Evolutionary conservation across 176 grass and related monocot genomes (phyloP), one percentile per base, ranked within the genome.

Genomic region (Calamus simplicifolius): DNA sequence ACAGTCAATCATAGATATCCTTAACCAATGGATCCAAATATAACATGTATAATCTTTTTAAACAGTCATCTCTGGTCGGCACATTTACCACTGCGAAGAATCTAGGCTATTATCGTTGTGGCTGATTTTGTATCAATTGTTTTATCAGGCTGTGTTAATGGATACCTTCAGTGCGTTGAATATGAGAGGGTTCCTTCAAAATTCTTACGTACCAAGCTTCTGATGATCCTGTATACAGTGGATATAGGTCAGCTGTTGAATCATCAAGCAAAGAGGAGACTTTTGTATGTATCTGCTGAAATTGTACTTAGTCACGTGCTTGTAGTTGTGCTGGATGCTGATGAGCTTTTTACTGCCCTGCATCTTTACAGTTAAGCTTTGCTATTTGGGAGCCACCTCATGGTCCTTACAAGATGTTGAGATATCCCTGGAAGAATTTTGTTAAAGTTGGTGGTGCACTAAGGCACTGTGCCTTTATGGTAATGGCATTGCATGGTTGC

Each of bases 401-500:
- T 83, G 88, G 94, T 18, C 76, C 68, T 55, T 98, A 85, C 71
- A 98, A 83, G 67, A 89, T 61, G 61, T 59, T 64, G 79, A 83
- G 73, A 18, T 98, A 98, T 86, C 94, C 88, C 48, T 93, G 94
- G 85, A 93, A 75, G 73, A 78, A 35, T 59, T 98, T 81, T 67
- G 79, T 83, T 43, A 88, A 74, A 93, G 81, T 98, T 76, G 54
- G 88, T 61, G 94, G 94, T 65, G 85, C 94, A 54, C 75, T 98
- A 56, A 82, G 94, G 63, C 88, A 98, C 48, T 98, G 88, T 71
- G 83, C 88, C 56, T 98, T 98, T 28, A 86, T 67, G 63, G 81
- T 98, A 54, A 98, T 98, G 94, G 94, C 94, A 12, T 83, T 98
- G 74, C 94, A 98, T 81, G 94, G 88, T 29, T 98, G 88, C 82